These are phyloP conservation scores for Chlamydomonas urium DNA, from an alignment of 139 green algal genomes.

Conservation along the genomic window DNA sequence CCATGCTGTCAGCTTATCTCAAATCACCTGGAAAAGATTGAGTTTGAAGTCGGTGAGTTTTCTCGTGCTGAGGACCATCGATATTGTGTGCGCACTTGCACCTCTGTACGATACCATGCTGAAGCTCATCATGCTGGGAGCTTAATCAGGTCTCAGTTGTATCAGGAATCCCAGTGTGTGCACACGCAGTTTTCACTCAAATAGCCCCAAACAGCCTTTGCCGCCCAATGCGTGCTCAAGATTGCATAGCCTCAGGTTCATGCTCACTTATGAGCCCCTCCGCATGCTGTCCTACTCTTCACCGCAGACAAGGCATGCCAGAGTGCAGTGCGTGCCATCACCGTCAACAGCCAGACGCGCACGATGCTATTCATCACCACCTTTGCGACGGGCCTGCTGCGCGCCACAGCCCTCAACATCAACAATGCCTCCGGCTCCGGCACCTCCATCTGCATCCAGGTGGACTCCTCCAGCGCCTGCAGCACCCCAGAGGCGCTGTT, in stretches of 20 bases:
- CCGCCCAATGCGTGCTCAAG: neutral
- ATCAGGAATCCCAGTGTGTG: neutral
- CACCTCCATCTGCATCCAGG: neutral
- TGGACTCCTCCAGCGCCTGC: neutral
- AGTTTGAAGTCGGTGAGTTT: slow-evolving; percentile 17
- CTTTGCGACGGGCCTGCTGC: slow-evolving; percentile 3
- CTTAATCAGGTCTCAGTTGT: no score
- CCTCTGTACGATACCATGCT: neutral
- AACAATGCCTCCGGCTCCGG: neutral
- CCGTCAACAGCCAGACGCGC: neutral
- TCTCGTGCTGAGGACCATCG: neutral
- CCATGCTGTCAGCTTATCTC: neutral
- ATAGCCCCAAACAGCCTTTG: neutral
- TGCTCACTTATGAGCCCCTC: neutral
- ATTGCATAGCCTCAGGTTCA: no score
- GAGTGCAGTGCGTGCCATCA: neutral
- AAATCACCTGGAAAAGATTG: slow-evolving; percentile 5
- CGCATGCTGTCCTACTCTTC: neutral
- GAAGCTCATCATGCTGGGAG: no score
- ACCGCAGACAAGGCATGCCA: slow-evolving; percentile 1
- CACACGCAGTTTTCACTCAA: neutral
- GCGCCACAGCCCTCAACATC: neutral
- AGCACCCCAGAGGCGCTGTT: neutral
- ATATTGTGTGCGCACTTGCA: neutral
- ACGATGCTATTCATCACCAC: slow-evolving; percentile 4